Evolutionary conservation across 768 basidiomycete genomes (phyloP), one percentile per base, ranked within the genome.

Genomic region (Gautieria morchelliformis): DNA sequence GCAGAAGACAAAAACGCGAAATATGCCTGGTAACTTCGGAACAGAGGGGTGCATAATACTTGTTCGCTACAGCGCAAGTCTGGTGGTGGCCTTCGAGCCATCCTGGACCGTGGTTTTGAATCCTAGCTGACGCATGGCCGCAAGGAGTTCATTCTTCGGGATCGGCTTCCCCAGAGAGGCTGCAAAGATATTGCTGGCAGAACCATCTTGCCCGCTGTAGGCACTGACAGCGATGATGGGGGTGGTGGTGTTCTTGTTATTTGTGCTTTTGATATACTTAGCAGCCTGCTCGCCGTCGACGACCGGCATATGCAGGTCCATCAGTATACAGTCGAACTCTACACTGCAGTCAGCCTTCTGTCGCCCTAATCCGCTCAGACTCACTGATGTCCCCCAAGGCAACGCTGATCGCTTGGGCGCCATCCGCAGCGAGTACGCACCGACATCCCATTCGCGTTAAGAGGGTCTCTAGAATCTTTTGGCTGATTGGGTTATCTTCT

Each of bases 271-370:
- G 75, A 99, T 95, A 72, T 96, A 97, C 55, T 93, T 80, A 11
- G 96, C 94, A 35, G 96, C 96, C 63, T 89, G 87, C 71, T 98
- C 95, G 39, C 95, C 96, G 67, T 93, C 93, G 63, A 98, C 92
- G 63, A 90, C 87, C 65, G 94, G 93, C 91, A 96, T 95, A 61
- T 94, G 85, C 49, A 94, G 76, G 67, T 96, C 94, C 85, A 93
- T 93, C 63, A 97, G 77, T 67, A 96, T 94, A 62, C 89, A 89
- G 66, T 96, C 94, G 67, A 96, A 96, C 72, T 93, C 93, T 95
- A 68, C 32, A 20, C 35, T 33, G 27, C 47, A 10, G 10, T 58
- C 32, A 52, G 60, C 58, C 60, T 70, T 64, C 73, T 30, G 19
- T 4, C 14, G 30, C 17, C 41, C 62, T 60, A 22, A 61, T 11